A percentile compares a stretch with the other conserved stretches of the same genome.
Conservation (phyloP, 2,329 filamentous ascomycete genomes). For the Chaetomium sp. region DNA sequence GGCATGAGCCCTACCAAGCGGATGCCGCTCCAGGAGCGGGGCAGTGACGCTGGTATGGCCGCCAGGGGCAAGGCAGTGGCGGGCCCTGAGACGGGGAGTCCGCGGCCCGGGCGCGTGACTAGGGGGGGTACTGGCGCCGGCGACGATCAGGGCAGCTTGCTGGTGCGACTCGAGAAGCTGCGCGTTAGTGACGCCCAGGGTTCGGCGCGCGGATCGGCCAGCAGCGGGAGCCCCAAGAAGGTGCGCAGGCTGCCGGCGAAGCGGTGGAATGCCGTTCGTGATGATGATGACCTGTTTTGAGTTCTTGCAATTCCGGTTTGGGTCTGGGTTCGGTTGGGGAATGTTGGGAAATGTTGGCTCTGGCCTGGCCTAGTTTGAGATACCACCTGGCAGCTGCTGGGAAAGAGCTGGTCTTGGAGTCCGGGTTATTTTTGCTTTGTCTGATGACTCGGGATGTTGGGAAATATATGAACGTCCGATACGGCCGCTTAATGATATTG, state of each 20-base stretch:
- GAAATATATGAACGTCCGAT: conserved; percentile 2
- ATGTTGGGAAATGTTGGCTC: background rate
- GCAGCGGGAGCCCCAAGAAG: conserved; percentile 55
- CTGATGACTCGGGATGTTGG: conserved; percentile 8
- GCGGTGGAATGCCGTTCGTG: conserved; percentile 50
- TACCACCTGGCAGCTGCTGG: conserved; percentile 18
- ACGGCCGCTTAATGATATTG: conserved; percentile 11
- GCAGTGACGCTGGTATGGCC: conserved; percentile 30
- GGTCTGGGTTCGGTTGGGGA: background rate
- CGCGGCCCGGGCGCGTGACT: conserved; percentile 10
- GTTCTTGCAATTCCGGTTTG: background rate
- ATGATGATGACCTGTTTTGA: conserved; percentile 48
- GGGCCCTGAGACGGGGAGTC: conserved; percentile 36
- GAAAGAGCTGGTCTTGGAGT: conserved; percentile 1
- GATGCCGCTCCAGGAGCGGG: conserved; percentile 55
- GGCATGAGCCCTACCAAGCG: conserved; percentile 65
- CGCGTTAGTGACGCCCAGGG: conserved; percentile 47
- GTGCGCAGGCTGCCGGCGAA: conserved; percentile 52
- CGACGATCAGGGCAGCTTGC: conserved; percentile 41
- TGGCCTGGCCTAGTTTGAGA: conserved; percentile 4
- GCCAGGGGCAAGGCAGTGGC: conserved; percentile 17
- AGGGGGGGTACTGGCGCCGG: background rate
- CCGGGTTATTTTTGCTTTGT: background rate
- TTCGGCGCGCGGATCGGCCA: conserved; percentile 27
- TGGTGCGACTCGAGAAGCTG: conserved; percentile 54